Conservation (phyloP, 129 eudicot species). For the Arctium minus region DNA sequence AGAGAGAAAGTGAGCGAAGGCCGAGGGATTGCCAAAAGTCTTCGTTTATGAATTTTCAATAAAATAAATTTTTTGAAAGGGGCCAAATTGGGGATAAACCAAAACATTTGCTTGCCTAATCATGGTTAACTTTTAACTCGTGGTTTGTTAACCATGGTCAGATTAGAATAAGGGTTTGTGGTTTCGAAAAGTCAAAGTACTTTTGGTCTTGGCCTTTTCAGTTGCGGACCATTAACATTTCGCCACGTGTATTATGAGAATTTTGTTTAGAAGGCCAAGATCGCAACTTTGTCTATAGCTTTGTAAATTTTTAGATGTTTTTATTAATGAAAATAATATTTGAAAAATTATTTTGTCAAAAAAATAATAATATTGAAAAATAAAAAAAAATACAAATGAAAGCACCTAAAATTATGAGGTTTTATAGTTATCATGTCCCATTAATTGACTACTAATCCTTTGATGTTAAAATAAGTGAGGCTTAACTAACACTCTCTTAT, state of each 20-base stretch:
- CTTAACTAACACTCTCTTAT: background rate
- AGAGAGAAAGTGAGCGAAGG: constrained; percentile 21
- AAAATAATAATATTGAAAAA: no score
- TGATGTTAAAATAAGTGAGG: background rate
- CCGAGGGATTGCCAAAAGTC: constrained; percentile 24
- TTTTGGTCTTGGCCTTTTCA: constrained; percentile 20
- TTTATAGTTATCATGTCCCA: background rate
- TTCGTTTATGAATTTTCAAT: constrained; percentile 22
- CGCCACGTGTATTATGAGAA: background rate
- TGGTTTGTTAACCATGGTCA: constrained; percentile 23
- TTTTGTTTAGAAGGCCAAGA: background rate
- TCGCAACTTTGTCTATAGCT: background rate
- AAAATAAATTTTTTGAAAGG: constrained; percentile 14
- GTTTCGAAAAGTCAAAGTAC: constrained; percentile 12
- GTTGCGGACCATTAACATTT: background rate
- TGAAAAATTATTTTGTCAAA: no score
- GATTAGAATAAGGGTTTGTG: constrained; percentile 12
- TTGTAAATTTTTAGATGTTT: no score
- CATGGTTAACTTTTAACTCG: background rate
- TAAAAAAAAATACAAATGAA: no score
- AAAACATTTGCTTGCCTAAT: constrained; percentile 1
- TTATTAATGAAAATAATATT: no score
- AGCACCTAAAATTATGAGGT: background rate
- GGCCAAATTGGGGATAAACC: constrained; percentile 24
- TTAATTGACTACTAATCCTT: background rate